Conservation (phyloP, 352 stramenopile genomes). For the Phytophthora kernoviae region DNA sequence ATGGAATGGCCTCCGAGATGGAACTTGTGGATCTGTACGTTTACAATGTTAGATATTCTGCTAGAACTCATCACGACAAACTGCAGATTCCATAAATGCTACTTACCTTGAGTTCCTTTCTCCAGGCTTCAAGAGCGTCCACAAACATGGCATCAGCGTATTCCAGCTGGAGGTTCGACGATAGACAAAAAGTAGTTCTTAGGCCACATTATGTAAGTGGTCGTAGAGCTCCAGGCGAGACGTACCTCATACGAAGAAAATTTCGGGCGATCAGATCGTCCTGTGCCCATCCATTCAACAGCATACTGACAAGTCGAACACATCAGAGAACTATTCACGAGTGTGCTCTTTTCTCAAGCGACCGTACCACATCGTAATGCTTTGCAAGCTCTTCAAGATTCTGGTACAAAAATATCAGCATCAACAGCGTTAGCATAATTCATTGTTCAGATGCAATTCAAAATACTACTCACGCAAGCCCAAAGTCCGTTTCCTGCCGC, state of each 20-base stretch:
- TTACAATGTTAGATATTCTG: not conserved
- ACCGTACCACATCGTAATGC: constrained; percentile 55
- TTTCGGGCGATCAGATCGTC: constrained; percentile 61
- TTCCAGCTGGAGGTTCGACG: constrained; percentile 41
- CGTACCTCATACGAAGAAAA: constrained; percentile 61
- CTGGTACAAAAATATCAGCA: constrained; percentile 21
- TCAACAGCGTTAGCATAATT: not conserved
- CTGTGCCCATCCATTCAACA: constrained; percentile 72
- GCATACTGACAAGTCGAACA: constrained; percentile 46
- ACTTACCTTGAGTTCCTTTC: constrained; percentile 55
- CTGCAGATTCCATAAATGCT: not conserved
- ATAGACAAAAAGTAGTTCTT: not conserved
- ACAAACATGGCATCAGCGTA: constrained; percentile 66
- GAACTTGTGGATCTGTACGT: constrained; percentile 56
- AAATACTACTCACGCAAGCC: constrained; percentile 52
- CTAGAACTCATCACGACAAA: not conserved
- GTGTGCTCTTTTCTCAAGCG: not conserved
- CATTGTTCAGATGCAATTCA: constrained; percentile 5
- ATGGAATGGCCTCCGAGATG: constrained; percentile 69
- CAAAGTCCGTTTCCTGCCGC: constrained; percentile 70
- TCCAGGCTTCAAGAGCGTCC: constrained; percentile 61
- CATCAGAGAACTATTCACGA: not conserved
- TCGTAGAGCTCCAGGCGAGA: not conserved
- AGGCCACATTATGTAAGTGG: not conserved
- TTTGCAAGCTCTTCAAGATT: constrained; percentile 66